Conservation (phyloP, 129 eudicot genomes). For the Centaurea solstitialis region DNA sequence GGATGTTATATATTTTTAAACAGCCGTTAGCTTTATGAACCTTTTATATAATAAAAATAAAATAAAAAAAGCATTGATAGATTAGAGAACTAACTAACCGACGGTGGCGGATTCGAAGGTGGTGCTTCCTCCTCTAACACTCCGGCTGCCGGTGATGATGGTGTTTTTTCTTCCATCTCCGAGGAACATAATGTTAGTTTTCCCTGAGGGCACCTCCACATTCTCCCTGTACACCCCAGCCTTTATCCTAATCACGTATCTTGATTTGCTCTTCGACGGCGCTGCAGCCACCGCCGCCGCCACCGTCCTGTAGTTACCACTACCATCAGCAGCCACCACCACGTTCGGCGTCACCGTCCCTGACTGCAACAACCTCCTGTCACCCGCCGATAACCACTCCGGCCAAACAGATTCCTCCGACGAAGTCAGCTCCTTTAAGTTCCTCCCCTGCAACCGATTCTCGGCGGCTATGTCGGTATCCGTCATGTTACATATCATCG, state of each 20-base stretch:
- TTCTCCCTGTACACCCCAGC: slow-evolving; percentile 84
- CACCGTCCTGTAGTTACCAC: slow-evolving; percentile 67
- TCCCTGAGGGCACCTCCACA: slow-evolving; percentile 63
- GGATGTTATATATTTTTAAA: no score
- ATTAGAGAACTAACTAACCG: slow-evolving; percentile 47
- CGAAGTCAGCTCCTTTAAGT: slow-evolving; percentile 21
- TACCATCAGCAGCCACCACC: slow-evolving; percentile 94
- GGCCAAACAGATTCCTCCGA: slow-evolving; percentile 47
- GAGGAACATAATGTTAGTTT: slow-evolving; percentile 75
- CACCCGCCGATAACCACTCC: slow-evolving; percentile 72
- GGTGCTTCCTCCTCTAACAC: slow-evolving; percentile 77
- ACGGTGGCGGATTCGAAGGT: slow-evolving; percentile 93
- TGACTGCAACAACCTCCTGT: slow-evolving; percentile 69
- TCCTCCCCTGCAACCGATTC: slow-evolving; percentile 42
- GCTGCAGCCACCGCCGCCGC: slow-evolving; percentile 83
- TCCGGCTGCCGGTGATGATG: slow-evolving; percentile 70
- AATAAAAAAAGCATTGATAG: neutral
- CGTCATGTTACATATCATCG: slow-evolving; percentile 84
- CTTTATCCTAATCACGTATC: slow-evolving; percentile 79
- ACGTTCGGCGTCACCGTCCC: slow-evolving; percentile 61
- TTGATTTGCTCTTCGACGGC: slow-evolving; percentile 53
- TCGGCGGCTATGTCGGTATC: slow-evolving; percentile 45
- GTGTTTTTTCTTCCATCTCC: slow-evolving; percentile 82
- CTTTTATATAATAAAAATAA: no score
- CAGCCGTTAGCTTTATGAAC: no score